A percentile compares a stretch with the other conserved stretches of the same genome.
phyloP scores from a whole-genome alignment of 495 filamentous ascomycete species.

The Polyplosphaeria fusca region DNA sequence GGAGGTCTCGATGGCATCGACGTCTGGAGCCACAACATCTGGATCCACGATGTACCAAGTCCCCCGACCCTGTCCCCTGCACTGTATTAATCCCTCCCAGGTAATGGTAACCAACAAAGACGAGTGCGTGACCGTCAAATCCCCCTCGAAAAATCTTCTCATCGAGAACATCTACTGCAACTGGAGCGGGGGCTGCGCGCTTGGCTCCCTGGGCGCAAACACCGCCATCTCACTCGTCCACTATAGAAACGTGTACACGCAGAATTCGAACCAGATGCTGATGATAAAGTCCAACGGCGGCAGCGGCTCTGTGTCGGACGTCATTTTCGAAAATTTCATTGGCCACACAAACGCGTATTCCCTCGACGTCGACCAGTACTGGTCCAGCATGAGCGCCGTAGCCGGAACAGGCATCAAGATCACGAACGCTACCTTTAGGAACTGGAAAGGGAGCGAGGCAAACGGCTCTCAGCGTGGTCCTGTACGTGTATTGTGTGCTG shows the following conservation, averaged over 20 bases:
- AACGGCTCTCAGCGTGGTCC: slow-evolving; percentile 52
- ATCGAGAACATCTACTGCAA: slow-evolving; percentile 42
- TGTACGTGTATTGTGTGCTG: slow-evolving; percentile 47
- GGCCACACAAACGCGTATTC: slow-evolving; percentile 53
- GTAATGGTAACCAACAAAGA: slow-evolving; percentile 43
- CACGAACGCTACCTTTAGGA: slow-evolving; percentile 51
- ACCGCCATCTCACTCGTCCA: slow-evolving; percentile 33
- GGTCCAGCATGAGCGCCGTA: slow-evolving; percentile 37
- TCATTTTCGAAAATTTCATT: slow-evolving; percentile 55
- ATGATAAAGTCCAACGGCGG: slow-evolving; percentile 63
- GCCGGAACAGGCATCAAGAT: slow-evolving; percentile 48
- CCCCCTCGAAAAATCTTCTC: slow-evolving; percentile 36
- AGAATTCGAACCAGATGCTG: slow-evolving; percentile 54
- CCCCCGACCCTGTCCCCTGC: background rate
- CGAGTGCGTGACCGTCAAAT: slow-evolving; percentile 38
- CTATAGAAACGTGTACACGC: slow-evolving; percentile 40
- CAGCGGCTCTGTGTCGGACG: slow-evolving; percentile 53
- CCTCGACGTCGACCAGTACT: slow-evolving; percentile 56
- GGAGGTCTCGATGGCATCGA: slow-evolving; percentile 43
- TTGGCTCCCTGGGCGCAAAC: slow-evolving; percentile 36
- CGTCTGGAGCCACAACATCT: slow-evolving; percentile 38
- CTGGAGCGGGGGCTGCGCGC: slow-evolving; percentile 33
- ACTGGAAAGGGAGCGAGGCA: slow-evolving; percentile 56
- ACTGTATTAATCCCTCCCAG: background rate
- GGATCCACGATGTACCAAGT: slow-evolving; percentile 35